phyloP scores from a whole-genome alignment of 371 early-diverging fungal species.

The Conidiobolus coronatus region DNA sequence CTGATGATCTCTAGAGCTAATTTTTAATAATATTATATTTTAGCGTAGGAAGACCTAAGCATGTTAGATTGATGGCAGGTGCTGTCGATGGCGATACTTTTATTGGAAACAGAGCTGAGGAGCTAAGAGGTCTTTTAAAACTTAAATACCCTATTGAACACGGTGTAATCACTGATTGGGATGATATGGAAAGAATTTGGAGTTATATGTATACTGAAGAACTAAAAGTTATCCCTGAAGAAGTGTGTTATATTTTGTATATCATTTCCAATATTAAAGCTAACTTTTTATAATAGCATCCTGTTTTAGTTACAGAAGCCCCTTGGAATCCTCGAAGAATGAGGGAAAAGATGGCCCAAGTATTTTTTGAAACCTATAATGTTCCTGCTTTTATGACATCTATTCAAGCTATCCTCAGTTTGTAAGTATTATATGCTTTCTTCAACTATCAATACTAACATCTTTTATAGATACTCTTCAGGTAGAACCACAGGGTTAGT shows the following conservation, averaged over 20 bases:
- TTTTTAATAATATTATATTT: neutral
- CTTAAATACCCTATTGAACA: slow-evolving; percentile 90
- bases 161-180: slow-evolving; percentile 89
- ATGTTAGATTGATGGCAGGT: slow-evolving; percentile 90
- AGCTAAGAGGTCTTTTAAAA: slow-evolving; percentile 71
- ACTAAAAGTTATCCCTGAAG: slow-evolving; percentile 77
- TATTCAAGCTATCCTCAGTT: slow-evolving; percentile 84
- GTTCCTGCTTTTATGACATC: slow-evolving; percentile 85
- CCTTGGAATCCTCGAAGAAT: slow-evolving; percentile 75
- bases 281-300: slow-evolving; percentile 34
- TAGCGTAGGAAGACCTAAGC: slow-evolving; percentile 87
- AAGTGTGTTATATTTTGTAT: slow-evolving; percentile 40
- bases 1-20: neutral
- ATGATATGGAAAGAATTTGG: slow-evolving; percentile 96
- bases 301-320: slow-evolving; percentile 85
- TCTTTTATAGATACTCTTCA: slow-evolving; percentile 42
- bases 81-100: slow-evolving; percentile 83
- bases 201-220: slow-evolving; percentile 82
- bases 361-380: slow-evolving; percentile 94
- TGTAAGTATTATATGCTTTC: slow-evolving; percentile 19
- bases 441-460: slow-evolving; percentile 1
- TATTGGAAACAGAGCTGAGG: slow-evolving; percentile 83
- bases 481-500: slow-evolving; percentile 92
- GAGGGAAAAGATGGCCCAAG: slow-evolving; percentile 78
- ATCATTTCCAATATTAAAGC: neutral